Base-by-base conservation (phyloP, 2,329 filamentous ascomycete genomes). In the Sordariomycetes sp. region DNA sequence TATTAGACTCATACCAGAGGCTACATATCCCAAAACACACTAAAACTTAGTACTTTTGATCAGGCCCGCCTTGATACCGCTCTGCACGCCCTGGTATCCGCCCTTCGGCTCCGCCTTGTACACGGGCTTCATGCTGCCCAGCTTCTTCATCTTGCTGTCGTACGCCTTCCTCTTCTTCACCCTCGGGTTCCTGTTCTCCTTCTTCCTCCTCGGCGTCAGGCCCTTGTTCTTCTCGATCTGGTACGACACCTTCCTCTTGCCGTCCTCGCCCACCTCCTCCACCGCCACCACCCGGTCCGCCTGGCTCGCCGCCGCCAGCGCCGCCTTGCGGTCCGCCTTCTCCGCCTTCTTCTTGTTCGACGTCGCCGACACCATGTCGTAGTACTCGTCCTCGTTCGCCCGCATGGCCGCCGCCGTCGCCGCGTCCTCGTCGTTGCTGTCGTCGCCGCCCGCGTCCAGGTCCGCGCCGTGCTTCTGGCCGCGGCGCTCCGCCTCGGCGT, bases 111-210 rank as follows among this genome's bases (percentile, higher is more conserved):
- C 86, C 61, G 90, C 89, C 73, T 91, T 90, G 76, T 92, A 97
- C 16, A 90, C 79, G 10, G 89, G 82, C 76, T 88, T 90, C 77
- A 92, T 89, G 69, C 88, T 93, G 67, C 83, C 85, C 68, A 97
- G 74, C 80, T 97, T 97, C 89, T 97, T 97, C 82, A 93, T 88
- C 81, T 96, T 97, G 72, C 91, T 88, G 69, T 95, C 91, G 71
- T 85, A 99, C 83, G 90, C 91, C 84, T 90, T 90, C 74, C 90
- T 85, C 87, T 97, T 97, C 87, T 97, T 99, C 63, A 97, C 93
- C 71, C 94, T 81, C 40, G 94, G 92, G 75, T 99, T 99, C 62
- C 93, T 80, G 60, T 91, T 88, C 65, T 96, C 92, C 84, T 99
- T 97, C 80, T 88, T 95, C 62, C 93, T 81, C 72, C 88, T 87